Evolutionary conservation across 106 monocot species (phyloP), one percentile per base, ranked within the genome.

Genomic region (Acorus gramineus): DNA sequence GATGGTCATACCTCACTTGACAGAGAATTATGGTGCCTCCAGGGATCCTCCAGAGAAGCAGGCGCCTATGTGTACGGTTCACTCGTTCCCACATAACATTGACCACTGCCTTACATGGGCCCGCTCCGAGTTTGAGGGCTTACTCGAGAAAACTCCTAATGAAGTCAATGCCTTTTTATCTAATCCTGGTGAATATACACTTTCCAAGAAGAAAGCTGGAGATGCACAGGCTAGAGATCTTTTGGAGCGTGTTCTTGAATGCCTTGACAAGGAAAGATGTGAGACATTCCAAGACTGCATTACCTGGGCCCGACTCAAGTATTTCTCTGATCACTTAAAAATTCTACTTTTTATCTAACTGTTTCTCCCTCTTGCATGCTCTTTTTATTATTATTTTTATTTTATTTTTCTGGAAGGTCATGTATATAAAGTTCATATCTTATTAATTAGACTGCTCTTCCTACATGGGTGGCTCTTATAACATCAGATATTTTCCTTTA

Each of bases 21-120:
- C 95, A 57, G 95, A 96, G 66, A 96, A 96, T 69, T 96, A 96
- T 74, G 87, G 90, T 1, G 93, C 93, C 45, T 82, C 93, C 13
- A 78, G 80, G 65, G 93, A 93, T 59, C 93, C 87, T 11, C 95
- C 95, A 49, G 90, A 96, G 70, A 96, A 79, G 61, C 87, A 90
- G 69, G 95, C 87, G 46, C 95, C 90, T 49, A 90, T 90, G 90
- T 90, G 95, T 66, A 96, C 95, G 5, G 81, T 96, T 57, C 95
- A 96, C 55, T 90, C 90, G 44, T 90, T 96, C 44, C 95, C 95
- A 47, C 95, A 96, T 55, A 96, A 96, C 61, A 90, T 96, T 65
- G 87, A 90, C 74, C 90, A 96, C 53, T 96, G 95, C 66, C 64
- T 96, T 49, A 85, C 95, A 61, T 96, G 95, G 95, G 95, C 95